Evolutionary conservation across 2,329 filamentous ascomycete genomes (phyloP).

Genomic region (Sporothrix mexicana): DNA sequence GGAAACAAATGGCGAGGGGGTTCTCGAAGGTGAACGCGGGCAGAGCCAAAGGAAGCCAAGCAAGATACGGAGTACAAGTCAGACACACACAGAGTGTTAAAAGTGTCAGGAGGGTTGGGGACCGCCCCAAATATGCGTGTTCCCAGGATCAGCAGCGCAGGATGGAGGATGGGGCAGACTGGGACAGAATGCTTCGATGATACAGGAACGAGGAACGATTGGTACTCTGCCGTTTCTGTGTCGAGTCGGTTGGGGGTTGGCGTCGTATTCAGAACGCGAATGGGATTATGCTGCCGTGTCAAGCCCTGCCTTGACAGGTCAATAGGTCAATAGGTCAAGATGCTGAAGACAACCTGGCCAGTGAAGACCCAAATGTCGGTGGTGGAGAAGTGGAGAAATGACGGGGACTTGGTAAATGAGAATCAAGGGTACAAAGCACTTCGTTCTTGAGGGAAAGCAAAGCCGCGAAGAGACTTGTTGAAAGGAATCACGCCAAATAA

Average conservation of each 20-base stretch:
- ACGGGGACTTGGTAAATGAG: background rate
- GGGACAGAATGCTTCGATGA: constrained; percentile 7
- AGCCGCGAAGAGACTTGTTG: background rate
- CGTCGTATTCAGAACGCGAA: constrained; percentile 11
- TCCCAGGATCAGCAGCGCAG: constrained; percentile 9
- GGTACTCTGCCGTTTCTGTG: background rate
- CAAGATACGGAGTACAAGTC: too few species aligned
- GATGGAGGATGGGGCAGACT: constrained; percentile 9
- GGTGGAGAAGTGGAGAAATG: constrained; percentile 24
- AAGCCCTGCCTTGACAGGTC: background rate
- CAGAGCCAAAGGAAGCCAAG: background rate
- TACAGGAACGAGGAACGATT: constrained; percentile 11
- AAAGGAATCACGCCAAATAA: background rate
- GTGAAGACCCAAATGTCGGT: background rate
- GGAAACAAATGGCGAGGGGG: background rate
- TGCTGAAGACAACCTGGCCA: constrained; percentile 5
- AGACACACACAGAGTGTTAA: too few species aligned
- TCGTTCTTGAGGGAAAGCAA: background rate
- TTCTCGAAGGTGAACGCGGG: background rate
- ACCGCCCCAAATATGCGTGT: background rate
- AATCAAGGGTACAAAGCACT: too few species aligned
- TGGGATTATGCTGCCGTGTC: constrained; percentile 4
- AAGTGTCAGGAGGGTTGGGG: background rate
- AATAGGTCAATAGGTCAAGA: background rate
- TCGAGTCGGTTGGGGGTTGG: background rate